Conservation (phyloP, 306 rosid genomes). For the Arachis stenosperma region DNA sequence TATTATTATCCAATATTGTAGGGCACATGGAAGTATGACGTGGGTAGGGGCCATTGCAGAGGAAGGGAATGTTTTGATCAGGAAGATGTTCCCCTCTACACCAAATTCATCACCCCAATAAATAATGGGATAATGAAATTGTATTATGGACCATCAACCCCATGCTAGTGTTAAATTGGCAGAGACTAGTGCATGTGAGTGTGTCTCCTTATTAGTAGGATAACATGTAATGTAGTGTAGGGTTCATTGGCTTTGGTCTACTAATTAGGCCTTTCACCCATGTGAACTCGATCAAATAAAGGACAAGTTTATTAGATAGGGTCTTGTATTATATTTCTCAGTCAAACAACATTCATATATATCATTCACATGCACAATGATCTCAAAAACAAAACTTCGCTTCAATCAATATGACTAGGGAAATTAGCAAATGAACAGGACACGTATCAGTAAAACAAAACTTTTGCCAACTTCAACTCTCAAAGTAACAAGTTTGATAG, state of each 20-base stretch:
- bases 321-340: constrained; percentile 35
- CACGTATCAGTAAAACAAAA: too few relatives aligned
- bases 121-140: constrained; percentile 26
- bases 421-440: too few relatives aligned
- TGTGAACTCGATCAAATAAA: constrained; percentile 49
- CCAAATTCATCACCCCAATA: constrained; percentile 25
- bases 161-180: constrained; percentile 39
- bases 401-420: too few relatives aligned
- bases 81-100: constrained; percentile 35
- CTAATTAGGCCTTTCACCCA: constrained; percentile 42
- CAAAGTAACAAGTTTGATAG: too few relatives aligned
- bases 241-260: constrained; percentile 56
- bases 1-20: constrained; percentile 7
- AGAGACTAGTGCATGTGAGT: constrained; percentile 54
- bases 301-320: constrained; percentile 41
- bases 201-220: constrained; percentile 50
- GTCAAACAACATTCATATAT: constrained; percentile 50
- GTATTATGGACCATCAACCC: constrained; percentile 17
- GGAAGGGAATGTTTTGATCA: constrained; percentile 47
- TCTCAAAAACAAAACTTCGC: constrained; percentile 8
- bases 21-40: constrained; percentile 40
- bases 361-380: constrained; percentile 9
- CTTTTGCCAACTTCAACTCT: too few relatives aligned
- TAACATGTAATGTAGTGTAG: constrained; percentile 47
- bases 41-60: constrained; percentile 7